These are phyloP conservation scores for Rhodotorula sp. DNA, from an alignment of 1,284 basidiomycete genomes.

Conservation along the genomic window DNA sequence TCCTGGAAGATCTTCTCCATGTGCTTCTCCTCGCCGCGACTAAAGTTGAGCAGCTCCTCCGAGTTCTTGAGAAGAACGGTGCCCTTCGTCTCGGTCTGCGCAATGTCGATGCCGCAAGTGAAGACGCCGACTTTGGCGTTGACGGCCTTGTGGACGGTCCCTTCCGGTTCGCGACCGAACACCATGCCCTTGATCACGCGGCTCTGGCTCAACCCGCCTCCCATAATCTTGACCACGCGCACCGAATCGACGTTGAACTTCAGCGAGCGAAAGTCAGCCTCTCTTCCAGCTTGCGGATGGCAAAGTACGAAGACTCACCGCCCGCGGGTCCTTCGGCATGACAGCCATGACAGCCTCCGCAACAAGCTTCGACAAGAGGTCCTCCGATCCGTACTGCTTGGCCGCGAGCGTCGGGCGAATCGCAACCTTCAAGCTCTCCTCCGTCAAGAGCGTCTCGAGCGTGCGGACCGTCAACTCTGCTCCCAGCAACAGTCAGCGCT, in stretches of 20 bases:
- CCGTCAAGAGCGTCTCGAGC: slow-evolving; percentile 75
- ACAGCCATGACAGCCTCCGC: slow-evolving; percentile 87
- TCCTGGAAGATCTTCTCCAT: slow-evolving; percentile 97
- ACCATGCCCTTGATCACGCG: slow-evolving; percentile 97
- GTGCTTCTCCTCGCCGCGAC: slow-evolving; percentile 90
- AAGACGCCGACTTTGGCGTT: slow-evolving; percentile 90
- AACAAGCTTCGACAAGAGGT: slow-evolving; percentile 75
- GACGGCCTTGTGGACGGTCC: slow-evolving; percentile 73
- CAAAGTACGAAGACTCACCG: slow-evolving; percentile 36
- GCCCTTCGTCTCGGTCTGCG: slow-evolving; percentile 98
- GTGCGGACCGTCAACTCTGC: slow-evolving; percentile 49
- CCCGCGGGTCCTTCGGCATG: slow-evolving; percentile 69
- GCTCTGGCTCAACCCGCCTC: slow-evolving; percentile 77
- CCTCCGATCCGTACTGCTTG: slow-evolving; percentile 95
- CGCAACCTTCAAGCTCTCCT: slow-evolving; percentile 70
- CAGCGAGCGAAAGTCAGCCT: not conserved
- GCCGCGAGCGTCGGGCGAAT: slow-evolving; percentile 90
- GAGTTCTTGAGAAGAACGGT: slow-evolving; percentile 95
- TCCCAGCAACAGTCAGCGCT: not conserved
- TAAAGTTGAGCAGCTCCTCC: slow-evolving; percentile 95
- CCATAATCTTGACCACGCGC: slow-evolving; percentile 98
- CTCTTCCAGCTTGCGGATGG: not conserved
- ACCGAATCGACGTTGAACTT: slow-evolving; percentile 96
- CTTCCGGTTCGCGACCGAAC: slow-evolving; percentile 92
- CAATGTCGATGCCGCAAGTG: slow-evolving; percentile 85